Conservation (phyloP, 2,329 filamentous ascomycete genomes). For the Diaporthe sp. region DNA sequence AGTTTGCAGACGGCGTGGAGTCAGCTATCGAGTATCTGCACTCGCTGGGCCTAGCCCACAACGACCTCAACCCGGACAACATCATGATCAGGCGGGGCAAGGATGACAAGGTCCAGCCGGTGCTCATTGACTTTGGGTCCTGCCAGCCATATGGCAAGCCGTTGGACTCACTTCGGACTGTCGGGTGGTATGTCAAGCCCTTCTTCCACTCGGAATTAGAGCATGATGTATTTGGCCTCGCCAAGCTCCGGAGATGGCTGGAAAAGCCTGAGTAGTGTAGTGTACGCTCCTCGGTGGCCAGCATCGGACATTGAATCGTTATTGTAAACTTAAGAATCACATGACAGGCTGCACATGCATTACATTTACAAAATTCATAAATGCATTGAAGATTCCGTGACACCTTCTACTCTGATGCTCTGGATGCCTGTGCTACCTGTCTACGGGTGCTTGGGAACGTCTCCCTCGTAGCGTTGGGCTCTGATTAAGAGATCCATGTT, state of each 20-base stretch:
- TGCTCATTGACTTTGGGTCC: conserved; percentile 28
- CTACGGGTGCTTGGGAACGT: too few species aligned
- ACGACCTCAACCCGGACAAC: conserved; percentile 29
- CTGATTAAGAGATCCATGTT: not conserved
- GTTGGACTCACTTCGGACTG: conserved; percentile 8
- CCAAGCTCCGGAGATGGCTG: not conserved
- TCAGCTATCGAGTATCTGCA: conserved; percentile 26
- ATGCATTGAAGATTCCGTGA: not conserved
- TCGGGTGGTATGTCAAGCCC: conserved; percentile 24
- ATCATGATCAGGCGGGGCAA: conserved; percentile 5
- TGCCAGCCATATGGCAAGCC: not conserved
- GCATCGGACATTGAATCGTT: not conserved
- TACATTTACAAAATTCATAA: not conserved
- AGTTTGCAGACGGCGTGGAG: conserved; percentile 17
- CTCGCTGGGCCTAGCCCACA: conserved; percentile 14
- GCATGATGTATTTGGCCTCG: not conserved
- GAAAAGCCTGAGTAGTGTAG: not conserved
- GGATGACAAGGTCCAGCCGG: not conserved
- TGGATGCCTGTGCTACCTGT: not conserved
- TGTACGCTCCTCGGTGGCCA: not conserved
- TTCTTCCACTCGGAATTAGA: not conserved
- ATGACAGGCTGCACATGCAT: not conserved
- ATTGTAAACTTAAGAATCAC: not conserved
- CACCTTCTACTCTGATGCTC: not conserved
- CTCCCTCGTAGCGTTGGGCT: not conserved